A percentile compares a stretch with the other conserved stretches of the same genome.
Evolutionary conservation across 345 rosid species (phyloP).

Genomic region (Gossypium rotundifolium): DNA sequence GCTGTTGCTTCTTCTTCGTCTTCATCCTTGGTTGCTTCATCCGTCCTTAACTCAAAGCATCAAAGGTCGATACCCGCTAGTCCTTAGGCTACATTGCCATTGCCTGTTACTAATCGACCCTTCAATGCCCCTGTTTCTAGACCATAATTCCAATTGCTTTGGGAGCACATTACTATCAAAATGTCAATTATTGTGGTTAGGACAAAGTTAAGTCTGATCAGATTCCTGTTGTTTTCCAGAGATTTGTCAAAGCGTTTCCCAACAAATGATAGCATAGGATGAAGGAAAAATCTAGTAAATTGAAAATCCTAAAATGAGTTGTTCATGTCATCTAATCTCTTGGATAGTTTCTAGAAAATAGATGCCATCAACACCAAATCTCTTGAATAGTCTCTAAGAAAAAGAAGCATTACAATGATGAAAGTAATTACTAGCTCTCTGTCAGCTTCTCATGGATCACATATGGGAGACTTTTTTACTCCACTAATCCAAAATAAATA

Average conservation of each 20-base stretch:
- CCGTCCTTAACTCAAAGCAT: too few species aligned
- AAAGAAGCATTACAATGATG: background rate
- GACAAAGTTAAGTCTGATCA: background rate
- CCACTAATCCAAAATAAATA: too few species aligned
- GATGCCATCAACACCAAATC: too few species aligned
- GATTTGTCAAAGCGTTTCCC: background rate
- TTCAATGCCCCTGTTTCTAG: constrained; percentile 26
- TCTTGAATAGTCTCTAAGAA: background rate
- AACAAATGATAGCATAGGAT: background rate
- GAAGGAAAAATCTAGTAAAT: background rate
- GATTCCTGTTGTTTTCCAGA: background rate
- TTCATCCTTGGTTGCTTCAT: background rate
- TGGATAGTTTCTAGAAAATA: background rate
- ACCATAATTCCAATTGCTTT: background rate
- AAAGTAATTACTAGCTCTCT: constrained; percentile 52
- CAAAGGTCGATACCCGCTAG: constrained; percentile 22
- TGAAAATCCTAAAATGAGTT: background rate
- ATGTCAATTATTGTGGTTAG: background rate
- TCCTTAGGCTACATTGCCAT: constrained; percentile 51
- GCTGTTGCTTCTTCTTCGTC: constrained; percentile 37
- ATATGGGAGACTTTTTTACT: constrained; percentile 31
- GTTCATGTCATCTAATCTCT: too few species aligned
- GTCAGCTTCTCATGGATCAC: constrained; percentile 82
- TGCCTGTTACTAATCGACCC: constrained; percentile 15
- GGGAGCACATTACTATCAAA: background rate